Base-by-base conservation (phyloP, 192 early-diverging fungal genomes). In the Globomyces pollinis-pini region DNA sequence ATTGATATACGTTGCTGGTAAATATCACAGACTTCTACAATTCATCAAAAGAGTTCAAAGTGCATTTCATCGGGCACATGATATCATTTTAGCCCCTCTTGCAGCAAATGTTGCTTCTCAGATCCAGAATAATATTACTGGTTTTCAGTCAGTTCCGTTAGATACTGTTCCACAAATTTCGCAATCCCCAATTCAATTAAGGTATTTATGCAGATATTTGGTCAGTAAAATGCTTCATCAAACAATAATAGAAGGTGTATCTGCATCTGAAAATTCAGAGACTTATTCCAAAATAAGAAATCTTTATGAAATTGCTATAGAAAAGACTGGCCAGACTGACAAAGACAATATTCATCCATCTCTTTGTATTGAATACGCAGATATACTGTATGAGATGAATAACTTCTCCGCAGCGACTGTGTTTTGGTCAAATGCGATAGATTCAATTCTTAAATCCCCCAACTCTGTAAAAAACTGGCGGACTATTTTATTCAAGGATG, bases 341-440 rank as follows among this genome's bases (percentile, higher is more conserved):
- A 56, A 55, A 35, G 23, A 23, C 18, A 21, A 18, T 13, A 11
- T n/a, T 38, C 13, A 7, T 28, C 8, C 30, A 31, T 43, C 31
- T 15, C 3, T 42, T 23, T 31, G 23, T 53, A 21, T 16, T 38
- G 24, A 43, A 43, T 43, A 18, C 20, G 68, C 50, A 7, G 29
- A 62, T 8, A 28, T 51, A 7, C 31, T 49, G 2, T 13, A 55
- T 39, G 66, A 72, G 44, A 44, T 58, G 24, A 65, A 47, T 1
- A 41, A 72, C 24, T 24, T 68, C 7, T 38, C 61, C 9, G 31
- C 42, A 0, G 61, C 65, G 0, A 36, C 55, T 41, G 39, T 59
- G 33, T 53, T 53, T 47, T 72, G 70, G 70, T 67, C 65, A 7
- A 38, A 24, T 38, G 28, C 32, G 9, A n/a, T 72, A 7, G 70